Base-by-base conservation (phyloP, 2,329 filamentous ascomycete species). In the Talaromyces rugulosus region DNA sequence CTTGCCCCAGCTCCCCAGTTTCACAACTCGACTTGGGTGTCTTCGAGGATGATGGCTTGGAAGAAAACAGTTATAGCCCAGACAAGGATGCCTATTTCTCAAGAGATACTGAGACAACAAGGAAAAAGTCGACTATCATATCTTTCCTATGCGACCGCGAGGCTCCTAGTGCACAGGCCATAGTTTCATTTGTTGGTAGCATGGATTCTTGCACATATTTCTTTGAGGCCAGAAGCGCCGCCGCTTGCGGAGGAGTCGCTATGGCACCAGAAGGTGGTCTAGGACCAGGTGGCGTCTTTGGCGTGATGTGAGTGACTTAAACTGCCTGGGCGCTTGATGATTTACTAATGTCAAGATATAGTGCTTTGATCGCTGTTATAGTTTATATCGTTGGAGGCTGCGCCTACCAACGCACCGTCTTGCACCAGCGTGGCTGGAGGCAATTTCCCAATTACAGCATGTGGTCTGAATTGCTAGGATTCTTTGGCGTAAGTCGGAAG, bases 201-300 rank as follows among this genome's bases (percentile, higher is more conserved):
- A 89, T 91, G 47, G 93, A 98, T 72, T 89, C 96, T 63, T 99
- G 95, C 82, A 87, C 91, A 33, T 99, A 98, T 78, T 90, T 96
- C 77, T 99, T 99, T 79, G 93, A 98, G 75, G 89, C 93, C 56
- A 89, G 94, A 66, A 95, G 91, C 28, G 83, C 86, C 53, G 89
- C 92, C 67, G 94, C 93, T 11, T 99, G 95, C 82, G 91, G 78
- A 77, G 93, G 81, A 80, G 81, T 86, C 30, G 83, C 85, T 61
- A 78, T 79, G 9, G 82, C 81, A 64, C 80, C 82, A 55, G 82
- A 86, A 62, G 81, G 81, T 11, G 88, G 77, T 79, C 89, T 81
- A 77, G 90, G 71, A 79, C 95, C 76, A 71, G 90, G 74, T 78
- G 92, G 80, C 76, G 84, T 99, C 12, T 99, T 99, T 73, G 90